These are phyloP conservation scores for Venturia aucupariae DNA, from an alignment of 2,329 filamentous ascomycete species.

Conservation along the genomic window DNA sequence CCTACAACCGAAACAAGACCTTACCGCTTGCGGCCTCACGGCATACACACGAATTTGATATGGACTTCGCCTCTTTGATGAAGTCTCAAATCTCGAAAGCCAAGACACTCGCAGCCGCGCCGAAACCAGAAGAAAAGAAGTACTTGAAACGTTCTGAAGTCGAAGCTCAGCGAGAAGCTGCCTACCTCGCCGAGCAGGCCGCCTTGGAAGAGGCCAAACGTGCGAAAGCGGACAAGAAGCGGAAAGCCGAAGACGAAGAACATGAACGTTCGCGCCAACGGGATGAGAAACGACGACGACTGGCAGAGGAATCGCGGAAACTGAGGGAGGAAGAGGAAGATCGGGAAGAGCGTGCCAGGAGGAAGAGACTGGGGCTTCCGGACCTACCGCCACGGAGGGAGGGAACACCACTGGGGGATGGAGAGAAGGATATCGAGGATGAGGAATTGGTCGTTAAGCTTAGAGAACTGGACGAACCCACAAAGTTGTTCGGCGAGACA, in stretches of 20 bases:
- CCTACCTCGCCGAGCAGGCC: constrained; percentile 75
- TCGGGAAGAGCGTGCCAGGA: constrained; percentile 60
- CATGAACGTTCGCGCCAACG: constrained; percentile 57
- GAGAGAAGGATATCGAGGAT: constrained; percentile 57
- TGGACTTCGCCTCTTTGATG: constrained; percentile 97
- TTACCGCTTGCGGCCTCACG: background rate
- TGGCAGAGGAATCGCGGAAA: constrained; percentile 71
- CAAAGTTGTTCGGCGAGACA: constrained; percentile 69
- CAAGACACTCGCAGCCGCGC: constrained; percentile 38
- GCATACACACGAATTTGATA: constrained; percentile 29
- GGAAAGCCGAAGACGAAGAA: constrained; percentile 81
- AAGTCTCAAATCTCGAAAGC: constrained; percentile 82
- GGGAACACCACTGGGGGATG: constrained; percentile 30
- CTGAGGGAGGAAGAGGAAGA: constrained; percentile 64
- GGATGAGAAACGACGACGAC: constrained; percentile 69
- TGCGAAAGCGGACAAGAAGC: constrained; percentile 64
- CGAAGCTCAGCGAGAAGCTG: constrained; percentile 70
- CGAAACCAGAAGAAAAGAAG: constrained; percentile 48
- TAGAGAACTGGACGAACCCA: constrained; percentile 63
- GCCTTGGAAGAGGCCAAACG: constrained; percentile 62
- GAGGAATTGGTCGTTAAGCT: constrained; percentile 61
- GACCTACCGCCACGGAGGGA: constrained; percentile 51
- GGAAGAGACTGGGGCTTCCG: constrained; percentile 72
- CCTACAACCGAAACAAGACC: background rate
- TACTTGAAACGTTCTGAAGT: constrained; percentile 78